Evolutionary conservation across 2,329 filamentous ascomycete species (phyloP), one percentile per base, ranked within the genome.

Genomic region (Penicillium sp.): DNA sequence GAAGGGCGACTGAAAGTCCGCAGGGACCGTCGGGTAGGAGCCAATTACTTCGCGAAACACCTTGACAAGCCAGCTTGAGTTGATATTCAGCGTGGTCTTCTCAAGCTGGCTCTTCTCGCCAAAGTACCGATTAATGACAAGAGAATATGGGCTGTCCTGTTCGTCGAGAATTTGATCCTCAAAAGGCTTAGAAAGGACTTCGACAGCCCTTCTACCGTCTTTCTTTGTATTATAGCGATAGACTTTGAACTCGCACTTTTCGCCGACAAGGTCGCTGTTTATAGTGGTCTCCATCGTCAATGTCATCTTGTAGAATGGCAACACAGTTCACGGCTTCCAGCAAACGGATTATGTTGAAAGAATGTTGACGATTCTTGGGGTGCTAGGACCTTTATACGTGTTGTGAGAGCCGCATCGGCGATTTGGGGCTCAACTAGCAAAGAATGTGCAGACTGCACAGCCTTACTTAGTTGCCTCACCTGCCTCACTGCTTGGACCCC

Each of bases 171-270:
- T 13, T 12, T 24, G 42, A 45, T 22, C 22, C 8, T 53, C 37
- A 17, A 59, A 59, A 15, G 56, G 56, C 17, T 59, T 53, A 7
- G 47, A 28, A 28, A 59, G 33, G 19, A 53, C 35, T 10, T 53
- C 35, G 15, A 59, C 47, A 24, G 24, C 17, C 8, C 28, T 24
- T 22, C 37, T 35, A 3, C 56, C 56, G 2, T 59, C 47, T 38
- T 59, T 53, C 24, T 53, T 44, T 33, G 37, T 42, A 26, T 24
- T 35, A n/a, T 59, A 49, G 22, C 56, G 47, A 17, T 59, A 59
- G 37, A 35, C 37, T 19, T 53, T 59, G 24, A 59, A 53, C n/a
- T 59, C 56, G 56, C 56, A 59, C 33, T 59, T 59, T 30, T 59
- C 37, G 24, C 47, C 56, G 24, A 45, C 24, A 12, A 26, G 22